phyloP scores from a whole-genome alignment of 2,329 filamentous ascomycete species.

The Exophiala xenobiotica region DNA sequence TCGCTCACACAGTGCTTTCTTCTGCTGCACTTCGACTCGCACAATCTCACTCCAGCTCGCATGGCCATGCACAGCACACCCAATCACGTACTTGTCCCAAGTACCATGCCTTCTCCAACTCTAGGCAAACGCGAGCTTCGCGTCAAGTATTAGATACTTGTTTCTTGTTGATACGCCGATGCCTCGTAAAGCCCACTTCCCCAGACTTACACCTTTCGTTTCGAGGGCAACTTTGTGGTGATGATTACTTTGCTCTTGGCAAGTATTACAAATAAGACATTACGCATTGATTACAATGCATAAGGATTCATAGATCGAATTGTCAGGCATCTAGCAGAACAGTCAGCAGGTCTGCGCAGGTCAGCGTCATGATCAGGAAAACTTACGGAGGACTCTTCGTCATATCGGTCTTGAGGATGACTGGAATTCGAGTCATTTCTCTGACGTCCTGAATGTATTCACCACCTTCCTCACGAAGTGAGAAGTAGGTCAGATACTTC shows the following conservation, averaged over 20 bases:
- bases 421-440: conserved; percentile 96
- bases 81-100: not conserved
- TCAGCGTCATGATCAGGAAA: conserved; percentile 2
- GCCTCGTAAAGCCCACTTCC: too few species aligned
- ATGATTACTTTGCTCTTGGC: not conserved
- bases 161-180: conserved; percentile 1
- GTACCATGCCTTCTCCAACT: conserved; percentile 14
- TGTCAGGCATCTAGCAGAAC: conserved; percentile 46
- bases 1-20: not conserved
- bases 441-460: conserved; percentile 98
- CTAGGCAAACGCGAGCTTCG: conserved; percentile 7
- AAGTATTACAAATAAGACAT: not conserved
- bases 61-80: conserved; percentile 2
- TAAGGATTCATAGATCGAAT: conserved; percentile 54
- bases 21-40: not conserved
- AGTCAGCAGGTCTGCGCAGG: conserved; percentile 34
- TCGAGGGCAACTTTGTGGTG: too few species aligned
- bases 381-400: conserved; percentile 99
- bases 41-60: not conserved
- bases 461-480: conserved; percentile 84
- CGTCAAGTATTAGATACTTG: conserved; percentile 1
- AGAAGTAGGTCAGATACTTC: conserved; percentile 90
- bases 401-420: conserved; percentile 96
- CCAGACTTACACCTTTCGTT: too few species aligned
- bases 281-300: conserved; percentile 40